phyloP scores from a whole-genome alignment of 2,329 filamentous ascomycete species.

The Malbranchea cinnamomea region DNA sequence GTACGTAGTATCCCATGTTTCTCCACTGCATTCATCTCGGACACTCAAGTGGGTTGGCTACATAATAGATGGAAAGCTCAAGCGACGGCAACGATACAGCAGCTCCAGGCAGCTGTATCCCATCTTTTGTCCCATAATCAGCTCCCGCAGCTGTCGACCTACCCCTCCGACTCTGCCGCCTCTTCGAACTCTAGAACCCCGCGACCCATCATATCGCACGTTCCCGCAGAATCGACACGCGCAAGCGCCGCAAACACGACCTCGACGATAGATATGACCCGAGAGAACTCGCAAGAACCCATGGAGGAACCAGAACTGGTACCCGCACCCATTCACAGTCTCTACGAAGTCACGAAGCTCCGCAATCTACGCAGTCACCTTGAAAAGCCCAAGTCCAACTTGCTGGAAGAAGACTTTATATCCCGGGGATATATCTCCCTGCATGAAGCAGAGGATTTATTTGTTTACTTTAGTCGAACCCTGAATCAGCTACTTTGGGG shows the following conservation, averaged over 20 bases:
- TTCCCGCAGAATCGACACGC: conserved; percentile 15
- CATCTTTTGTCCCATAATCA: conserved; percentile 30
- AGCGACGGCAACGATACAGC: conserved; percentile 26
- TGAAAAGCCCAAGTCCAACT: conserved; percentile 22
- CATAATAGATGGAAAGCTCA: conserved; percentile 30
- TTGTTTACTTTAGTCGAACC: conserved; percentile 35
- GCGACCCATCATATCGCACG: conserved; percentile 16
- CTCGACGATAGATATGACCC: conserved; percentile 27
- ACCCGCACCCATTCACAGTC: conserved; percentile 37
- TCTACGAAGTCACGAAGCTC: conserved; percentile 40
- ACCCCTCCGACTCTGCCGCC: conserved; percentile 15
- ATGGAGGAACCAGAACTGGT: conserved; percentile 29
- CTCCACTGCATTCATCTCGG: too few species aligned
- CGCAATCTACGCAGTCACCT: conserved; percentile 25
- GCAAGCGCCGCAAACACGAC: conserved; percentile 16
- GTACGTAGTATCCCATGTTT: conserved; percentile 25
- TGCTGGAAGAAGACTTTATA: conserved; percentile 36
- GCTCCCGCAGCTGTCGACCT: conserved; percentile 27
- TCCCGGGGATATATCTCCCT: conserved; percentile 33
- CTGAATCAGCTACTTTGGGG: conserved; percentile 40
- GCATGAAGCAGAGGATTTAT: conserved; percentile 37
- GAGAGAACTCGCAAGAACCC: conserved; percentile 32
- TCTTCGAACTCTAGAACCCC: conserved; percentile 3
- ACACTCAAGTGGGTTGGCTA: conserved; percentile 1
- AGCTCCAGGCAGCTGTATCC: conserved; percentile 31